Percentiles rank a stretch among this genome's conserved stretches.
phyloP scores from a whole-genome alignment of 495 filamentous ascomycete genomes.

The Massariosphaeria phaeospora region DNA sequence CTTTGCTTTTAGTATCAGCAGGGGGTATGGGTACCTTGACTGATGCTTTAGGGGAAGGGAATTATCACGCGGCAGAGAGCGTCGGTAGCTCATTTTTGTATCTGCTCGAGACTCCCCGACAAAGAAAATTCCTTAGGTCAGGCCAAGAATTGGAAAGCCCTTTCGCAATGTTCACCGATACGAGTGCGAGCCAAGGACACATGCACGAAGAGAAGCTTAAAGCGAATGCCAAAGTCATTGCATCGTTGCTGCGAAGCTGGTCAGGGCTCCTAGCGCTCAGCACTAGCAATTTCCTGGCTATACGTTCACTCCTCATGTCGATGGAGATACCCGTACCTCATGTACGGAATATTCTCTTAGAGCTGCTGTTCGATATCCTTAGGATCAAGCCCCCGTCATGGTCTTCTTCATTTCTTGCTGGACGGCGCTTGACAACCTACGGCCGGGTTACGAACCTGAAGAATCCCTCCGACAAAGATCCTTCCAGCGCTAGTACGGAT shows the following conservation, averaged over 20 bases:
- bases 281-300: conserved; percentile 75
- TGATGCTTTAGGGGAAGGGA: conserved; percentile 82
- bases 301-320: conserved; percentile 74
- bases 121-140: conserved; percentile 70
- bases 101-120: conserved; percentile 76
- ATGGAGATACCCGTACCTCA: conserved; percentile 65
- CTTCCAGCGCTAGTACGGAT: conserved; percentile 47
- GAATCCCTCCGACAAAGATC: conserved; percentile 48
- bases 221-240: conserved; percentile 78
- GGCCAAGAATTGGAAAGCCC: conserved; percentile 57
- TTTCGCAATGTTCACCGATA: conserved; percentile 79
- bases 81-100: conserved; percentile 79
- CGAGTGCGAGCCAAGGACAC: conserved; percentile 57
- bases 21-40: conserved; percentile 77
- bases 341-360: conserved; percentile 63
- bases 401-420: conserved; percentile 92
- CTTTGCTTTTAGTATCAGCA: conserved; percentile 67
- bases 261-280: conserved; percentile 78
- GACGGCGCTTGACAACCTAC: conserved; percentile 84
- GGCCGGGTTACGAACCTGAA: conserved; percentile 87
- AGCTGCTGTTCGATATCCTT: conserved; percentile 83
- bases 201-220: conserved; percentile 64
- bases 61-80: conserved; percentile 84
- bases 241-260: conserved; percentile 90
- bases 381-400: conserved; percentile 93